A percentile compares a stretch with the other conserved stretches of the same genome.
Evolutionary conservation across 148 eudicot genomes (phyloP).

Genomic region (Arctostaphylos glauca): DNA sequence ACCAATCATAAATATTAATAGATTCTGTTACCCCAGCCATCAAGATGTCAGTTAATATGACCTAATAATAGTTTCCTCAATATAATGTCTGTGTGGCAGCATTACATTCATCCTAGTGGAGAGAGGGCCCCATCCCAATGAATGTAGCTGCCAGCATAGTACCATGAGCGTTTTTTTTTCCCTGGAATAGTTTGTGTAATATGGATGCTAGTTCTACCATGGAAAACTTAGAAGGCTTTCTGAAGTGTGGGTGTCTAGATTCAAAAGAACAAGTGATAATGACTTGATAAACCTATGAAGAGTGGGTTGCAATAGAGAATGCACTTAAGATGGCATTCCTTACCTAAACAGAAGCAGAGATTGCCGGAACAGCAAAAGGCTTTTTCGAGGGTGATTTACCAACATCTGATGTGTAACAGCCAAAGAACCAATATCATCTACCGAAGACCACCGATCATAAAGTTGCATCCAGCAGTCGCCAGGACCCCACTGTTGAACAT

Average conservation of each 20-base stretch:
- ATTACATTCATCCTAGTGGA: not conserved
- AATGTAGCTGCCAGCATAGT: no score
- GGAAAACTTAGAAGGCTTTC: not conserved
- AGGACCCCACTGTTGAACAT: slow-evolving; percentile 58
- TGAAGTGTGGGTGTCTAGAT: not conserved
- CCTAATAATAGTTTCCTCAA: no score
- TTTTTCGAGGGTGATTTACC: slow-evolving; percentile 70
- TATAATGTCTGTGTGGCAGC: not conserved
- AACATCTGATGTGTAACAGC: slow-evolving; percentile 85
- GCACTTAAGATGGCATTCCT: slow-evolving; percentile 9
- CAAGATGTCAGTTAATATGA: not conserved
- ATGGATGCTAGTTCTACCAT: not conserved
- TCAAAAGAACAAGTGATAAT: not conserved
- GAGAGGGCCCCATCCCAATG: no score
- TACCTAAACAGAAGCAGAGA: slow-evolving; percentile 82
- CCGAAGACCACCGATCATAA: slow-evolving; percentile 83
- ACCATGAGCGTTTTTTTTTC: no score
- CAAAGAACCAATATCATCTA: slow-evolving; percentile 88
- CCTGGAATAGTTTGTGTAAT: no score
- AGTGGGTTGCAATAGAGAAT: not conserved
- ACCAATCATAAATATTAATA: not conserved
- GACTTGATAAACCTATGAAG: not conserved
- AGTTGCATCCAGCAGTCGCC: slow-evolving; percentile 92
- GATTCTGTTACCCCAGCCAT: not conserved
- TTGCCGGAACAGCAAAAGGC: slow-evolving; percentile 74